Conservation (phyloP, 768 basidiomycete genomes). For the Mycena indigotica region DNA sequence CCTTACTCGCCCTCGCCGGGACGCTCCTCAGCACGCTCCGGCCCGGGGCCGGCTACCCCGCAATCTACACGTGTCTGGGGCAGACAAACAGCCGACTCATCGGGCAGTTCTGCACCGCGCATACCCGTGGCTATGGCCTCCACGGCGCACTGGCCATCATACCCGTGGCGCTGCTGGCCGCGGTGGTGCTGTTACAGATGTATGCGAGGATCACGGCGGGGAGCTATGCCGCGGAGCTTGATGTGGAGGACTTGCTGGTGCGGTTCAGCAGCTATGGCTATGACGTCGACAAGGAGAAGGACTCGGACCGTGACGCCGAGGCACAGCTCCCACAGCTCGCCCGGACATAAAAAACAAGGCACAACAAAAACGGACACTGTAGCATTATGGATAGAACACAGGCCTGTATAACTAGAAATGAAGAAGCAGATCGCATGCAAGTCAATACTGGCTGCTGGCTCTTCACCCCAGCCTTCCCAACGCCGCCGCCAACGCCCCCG, state of each 20-base stretch:
- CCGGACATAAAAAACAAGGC: constrained; percentile 6
- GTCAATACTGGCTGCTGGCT: too few relatives aligned
- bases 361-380: neutral
- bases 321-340: constrained; percentile 13
- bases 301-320: constrained; percentile 7
- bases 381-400: neutral
- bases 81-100: constrained; percentile 18
- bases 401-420: neutral
- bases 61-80: constrained; percentile 17
- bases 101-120: constrained; percentile 23
- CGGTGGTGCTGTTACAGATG: constrained; percentile 12
- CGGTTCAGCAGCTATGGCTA: too few relatives aligned
- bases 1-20: constrained; percentile 15
- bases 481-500: too few relatives aligned
- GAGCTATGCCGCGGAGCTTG: too few relatives aligned
- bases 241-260: too few relatives aligned
- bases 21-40: constrained; percentile 13
- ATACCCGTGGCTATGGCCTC: too few relatives aligned
- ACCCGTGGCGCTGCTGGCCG: constrained; percentile 18
- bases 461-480: too few relatives aligned
- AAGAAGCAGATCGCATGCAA: too few relatives aligned
- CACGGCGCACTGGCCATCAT: constrained; percentile 17
- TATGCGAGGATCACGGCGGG: constrained; percentile 13
- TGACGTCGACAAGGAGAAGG: constrained; percentile 1
- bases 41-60: neutral